A percentile compares a stretch with the other conserved stretches of the same genome.
Conservation (phyloP, 2,329 filamentous ascomycete species). For the Chaetoscypha palmicola region DNA sequence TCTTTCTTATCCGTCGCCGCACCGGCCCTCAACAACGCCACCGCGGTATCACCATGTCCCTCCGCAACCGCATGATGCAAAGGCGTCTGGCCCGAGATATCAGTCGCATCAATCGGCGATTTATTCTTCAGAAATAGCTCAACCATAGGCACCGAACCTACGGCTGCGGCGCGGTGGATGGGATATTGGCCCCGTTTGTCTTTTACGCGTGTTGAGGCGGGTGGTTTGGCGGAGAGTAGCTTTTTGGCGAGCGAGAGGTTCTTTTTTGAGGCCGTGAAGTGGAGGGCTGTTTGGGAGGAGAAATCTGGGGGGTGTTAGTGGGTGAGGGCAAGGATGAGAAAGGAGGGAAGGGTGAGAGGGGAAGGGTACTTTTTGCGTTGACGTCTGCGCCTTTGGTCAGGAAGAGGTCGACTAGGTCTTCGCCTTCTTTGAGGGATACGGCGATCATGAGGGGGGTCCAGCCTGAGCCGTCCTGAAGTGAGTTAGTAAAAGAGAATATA, state of each 20-base stretch:
- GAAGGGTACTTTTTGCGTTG: constrained; percentile 58
- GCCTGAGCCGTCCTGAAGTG: constrained; percentile 60
- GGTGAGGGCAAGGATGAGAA: constrained; percentile 2
- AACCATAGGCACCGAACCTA: constrained; percentile 83
- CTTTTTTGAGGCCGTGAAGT: constrained; percentile 86
- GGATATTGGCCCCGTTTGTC: constrained; percentile 86
- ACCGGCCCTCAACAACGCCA: constrained; percentile 75
- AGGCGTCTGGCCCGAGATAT: constrained; percentile 76
- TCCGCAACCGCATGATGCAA: constrained; percentile 83
- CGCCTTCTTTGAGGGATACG: constrained; percentile 64
- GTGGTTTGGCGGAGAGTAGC: constrained; percentile 62
- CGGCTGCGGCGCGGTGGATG: constrained; percentile 83
- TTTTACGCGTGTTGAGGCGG: constrained; percentile 69
- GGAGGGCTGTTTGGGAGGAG: constrained; percentile 72
- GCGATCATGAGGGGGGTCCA: constrained; percentile 86
- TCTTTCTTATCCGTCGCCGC: constrained; percentile 77
- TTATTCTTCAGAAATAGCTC: constrained; percentile 67
- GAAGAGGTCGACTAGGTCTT: constrained; percentile 60
- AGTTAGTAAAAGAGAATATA: too few species aligned
- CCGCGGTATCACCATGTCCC: constrained; percentile 70
- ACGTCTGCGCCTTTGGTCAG: constrained; percentile 64
- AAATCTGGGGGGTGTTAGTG: constrained; percentile 43
- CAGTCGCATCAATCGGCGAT: constrained; percentile 78
- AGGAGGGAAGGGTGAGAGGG: not conserved
- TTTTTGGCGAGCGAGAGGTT: constrained; percentile 75